Evolutionary conservation across 164 flowering plant species (phyloP).

Genomic region (Protea cynaroides): DNA sequence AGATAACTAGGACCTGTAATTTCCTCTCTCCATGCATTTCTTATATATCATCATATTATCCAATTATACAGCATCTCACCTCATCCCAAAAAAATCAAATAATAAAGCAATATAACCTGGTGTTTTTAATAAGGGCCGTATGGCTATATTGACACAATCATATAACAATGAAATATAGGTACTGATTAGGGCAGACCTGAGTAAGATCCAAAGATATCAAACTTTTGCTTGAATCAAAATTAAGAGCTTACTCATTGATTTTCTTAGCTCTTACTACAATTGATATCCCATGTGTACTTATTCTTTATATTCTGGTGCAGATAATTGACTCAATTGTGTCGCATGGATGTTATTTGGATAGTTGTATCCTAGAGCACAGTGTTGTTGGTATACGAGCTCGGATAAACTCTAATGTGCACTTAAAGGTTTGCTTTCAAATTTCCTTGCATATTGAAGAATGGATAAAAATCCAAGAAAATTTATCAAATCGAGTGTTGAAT

Average conservation of each 20-base stretch:
- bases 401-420: slow-evolving; percentile 56
- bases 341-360: slow-evolving; percentile 81
- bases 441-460: neutral
- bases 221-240: neutral
- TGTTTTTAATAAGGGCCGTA: too few relatives aligned
- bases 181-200: too few relatives aligned
- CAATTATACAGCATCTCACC: too few relatives aligned
- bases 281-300: neutral
- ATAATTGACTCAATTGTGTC: slow-evolving; percentile 87
- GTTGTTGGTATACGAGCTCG: slow-evolving; percentile 88
- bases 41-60: too few relatives aligned
- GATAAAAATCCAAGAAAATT: neutral
- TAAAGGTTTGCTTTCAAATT: slow-evolving; percentile 53
- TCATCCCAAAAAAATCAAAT: too few relatives aligned
- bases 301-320: slow-evolving; percentile 32
- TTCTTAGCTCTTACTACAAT: neutral
- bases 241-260: neutral
- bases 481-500: neutral
- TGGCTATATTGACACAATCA: too few relatives aligned
- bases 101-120: too few relatives aligned
- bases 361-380: slow-evolving; percentile 74
- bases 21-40: too few relatives aligned
- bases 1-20: too few relatives aligned
- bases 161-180: too few relatives aligned
- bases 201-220: too few relatives aligned